A percentile compares a stretch with the other conserved stretches of the same genome.
phyloP scores from a whole-genome alignment of 805 yeast genomes.

The Cyberlindnera xylosilytica region DNA sequence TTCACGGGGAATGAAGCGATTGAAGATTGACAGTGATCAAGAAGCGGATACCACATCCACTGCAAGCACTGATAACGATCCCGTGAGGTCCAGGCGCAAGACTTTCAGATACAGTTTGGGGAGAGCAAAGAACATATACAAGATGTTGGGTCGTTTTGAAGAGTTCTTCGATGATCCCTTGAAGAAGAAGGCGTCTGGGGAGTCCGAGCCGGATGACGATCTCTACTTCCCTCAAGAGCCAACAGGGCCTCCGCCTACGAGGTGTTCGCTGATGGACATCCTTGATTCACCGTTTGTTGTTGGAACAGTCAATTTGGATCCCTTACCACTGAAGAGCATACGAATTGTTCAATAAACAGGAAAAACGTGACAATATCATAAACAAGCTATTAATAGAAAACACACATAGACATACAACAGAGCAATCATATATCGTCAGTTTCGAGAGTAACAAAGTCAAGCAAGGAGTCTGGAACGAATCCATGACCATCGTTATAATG shows the following conservation, averaged over 20 bases:
- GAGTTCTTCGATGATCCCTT: constrained; percentile 12
- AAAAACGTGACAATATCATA: no score
- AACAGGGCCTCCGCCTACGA: constrained; percentile 8
- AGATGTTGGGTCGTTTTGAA: constrained; percentile 16
- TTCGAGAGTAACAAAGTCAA: constrained; percentile 4
- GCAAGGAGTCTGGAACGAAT: constrained; percentile 9
- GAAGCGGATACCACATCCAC: neutral
- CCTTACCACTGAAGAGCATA: neutral
- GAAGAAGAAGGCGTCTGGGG: neutral
- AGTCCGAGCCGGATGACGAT: no score
- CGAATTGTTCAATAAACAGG: neutral
- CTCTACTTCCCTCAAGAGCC: neutral
- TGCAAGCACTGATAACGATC: constrained; percentile 4
- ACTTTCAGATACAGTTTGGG: constrained; percentile 8
- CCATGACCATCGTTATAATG: constrained; percentile 11
- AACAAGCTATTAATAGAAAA: no score
- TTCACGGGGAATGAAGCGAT: neutral
- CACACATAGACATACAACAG: no score
- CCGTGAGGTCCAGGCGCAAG: constrained; percentile 6
- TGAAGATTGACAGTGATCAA: neutral
- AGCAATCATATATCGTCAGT: no score
- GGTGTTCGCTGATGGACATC: neutral
- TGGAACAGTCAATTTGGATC: constrained; percentile 1
- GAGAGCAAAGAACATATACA: constrained; percentile 8
- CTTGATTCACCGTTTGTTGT: neutral